Conservation (phyloP, 805 yeast genomes). For the Brettanomyces bruxellensis region DNA sequence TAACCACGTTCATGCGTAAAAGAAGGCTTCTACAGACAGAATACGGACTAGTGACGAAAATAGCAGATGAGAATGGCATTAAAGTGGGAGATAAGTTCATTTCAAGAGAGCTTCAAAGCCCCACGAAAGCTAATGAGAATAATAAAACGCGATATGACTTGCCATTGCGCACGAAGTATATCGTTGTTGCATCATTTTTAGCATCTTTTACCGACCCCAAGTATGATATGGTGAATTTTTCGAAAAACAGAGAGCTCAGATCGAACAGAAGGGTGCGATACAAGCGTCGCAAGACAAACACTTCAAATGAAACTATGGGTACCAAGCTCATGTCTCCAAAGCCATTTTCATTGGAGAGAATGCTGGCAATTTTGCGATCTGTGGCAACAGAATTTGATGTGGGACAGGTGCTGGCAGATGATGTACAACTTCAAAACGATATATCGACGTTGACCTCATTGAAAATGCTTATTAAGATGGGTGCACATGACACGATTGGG, state of each 20-base stretch:
- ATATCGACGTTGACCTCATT: constrained; percentile 27
- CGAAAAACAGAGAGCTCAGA: constrained; percentile 46
- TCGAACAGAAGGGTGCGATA: constrained; percentile 29
- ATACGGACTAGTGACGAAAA: constrained; percentile 14
- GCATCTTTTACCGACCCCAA: constrained; percentile 71
- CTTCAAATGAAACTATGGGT: constrained; percentile 39
- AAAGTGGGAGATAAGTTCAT: constrained; percentile 4
- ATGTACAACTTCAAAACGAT: constrained; percentile 29
- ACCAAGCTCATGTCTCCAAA: constrained; percentile 62
- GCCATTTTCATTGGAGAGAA: constrained; percentile 66
- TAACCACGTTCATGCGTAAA: constrained; percentile 19
- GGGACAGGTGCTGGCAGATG: constrained; percentile 22
- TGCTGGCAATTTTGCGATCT: constrained; percentile 71
- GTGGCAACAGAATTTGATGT: constrained; percentile 38
- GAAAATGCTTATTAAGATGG: constrained; percentile 21
- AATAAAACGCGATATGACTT: constrained; percentile 31
- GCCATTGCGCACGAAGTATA: constrained; percentile 53
- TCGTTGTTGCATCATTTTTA: constrained; percentile 73
- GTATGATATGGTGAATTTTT: constrained; percentile 61
- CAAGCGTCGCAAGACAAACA: constrained; percentile 14
- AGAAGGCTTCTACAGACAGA: constrained; percentile 17
- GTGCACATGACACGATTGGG: constrained; percentile 37
- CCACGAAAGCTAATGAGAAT: constrained; percentile 1
- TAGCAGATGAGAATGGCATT: constrained; percentile 7
- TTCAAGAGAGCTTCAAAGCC: not conserved